These are phyloP conservation scores for Penicillium fuscoglaucum DNA, from an alignment of 2,329 filamentous ascomycete genomes.

Conservation along the genomic window DNA sequence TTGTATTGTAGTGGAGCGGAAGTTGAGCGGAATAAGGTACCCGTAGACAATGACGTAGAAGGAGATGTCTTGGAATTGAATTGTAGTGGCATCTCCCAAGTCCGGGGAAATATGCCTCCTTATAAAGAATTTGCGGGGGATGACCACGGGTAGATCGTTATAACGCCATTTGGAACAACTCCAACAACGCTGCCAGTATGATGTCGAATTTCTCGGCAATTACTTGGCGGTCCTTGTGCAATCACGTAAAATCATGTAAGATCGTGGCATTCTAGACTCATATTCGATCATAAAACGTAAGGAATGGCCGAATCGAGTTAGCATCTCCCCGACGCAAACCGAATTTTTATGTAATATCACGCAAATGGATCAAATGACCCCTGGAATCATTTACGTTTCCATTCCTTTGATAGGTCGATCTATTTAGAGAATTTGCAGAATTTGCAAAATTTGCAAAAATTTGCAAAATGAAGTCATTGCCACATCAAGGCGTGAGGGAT, in stretches of 20 bases:
- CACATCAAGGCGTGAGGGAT: neutral
- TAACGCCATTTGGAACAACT: neutral
- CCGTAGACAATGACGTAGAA: neutral
- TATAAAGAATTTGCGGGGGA: conserved; percentile 2
- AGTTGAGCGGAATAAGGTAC: neutral
- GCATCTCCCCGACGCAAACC: neutral
- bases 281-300: neutral
- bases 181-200: neutral
- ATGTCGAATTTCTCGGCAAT: neutral
- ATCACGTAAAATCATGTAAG: conserved; percentile 1
- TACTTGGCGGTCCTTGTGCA: neutral
- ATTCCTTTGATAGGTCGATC: neutral
- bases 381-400: neutral
- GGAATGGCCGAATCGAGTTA: neutral
- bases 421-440: neutral
- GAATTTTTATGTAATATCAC: neutral
- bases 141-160: neutral
- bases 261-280: neutral
- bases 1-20: neutral
- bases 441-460: neutral
- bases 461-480: neutral
- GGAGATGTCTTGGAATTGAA: neutral
- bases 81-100: neutral
- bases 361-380: neutral
- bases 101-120: neutral